Base-by-base conservation (phyloP, 805 yeast species). In the Cyberlindnera americana region DNA sequence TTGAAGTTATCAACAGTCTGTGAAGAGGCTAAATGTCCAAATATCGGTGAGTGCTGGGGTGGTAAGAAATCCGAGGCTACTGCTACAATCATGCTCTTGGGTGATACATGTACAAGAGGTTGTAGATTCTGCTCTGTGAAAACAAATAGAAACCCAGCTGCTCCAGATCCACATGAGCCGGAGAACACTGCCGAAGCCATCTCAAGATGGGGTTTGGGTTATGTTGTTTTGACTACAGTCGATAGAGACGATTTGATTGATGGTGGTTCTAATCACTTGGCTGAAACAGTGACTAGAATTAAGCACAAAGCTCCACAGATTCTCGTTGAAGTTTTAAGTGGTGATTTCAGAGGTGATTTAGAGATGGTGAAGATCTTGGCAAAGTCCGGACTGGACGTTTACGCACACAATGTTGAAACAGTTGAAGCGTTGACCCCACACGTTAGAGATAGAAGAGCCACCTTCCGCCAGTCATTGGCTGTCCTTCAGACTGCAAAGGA, bases 1-100 rank as follows among this genome's bases (percentile, higher is more conserved):
- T 69, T 93, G 44, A 87, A 88, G 48, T 69, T 93, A 37, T 83
- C 96, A 26, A 93, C 99, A 0, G 99, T 93, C 22, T 93, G 99
- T 65, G 98, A 93, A 64, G 99, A 93, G 58, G 99, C 99, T 5
- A 83, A 93, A 58, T 93, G 99, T 65, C 99, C 99, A n/a, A 93
- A 93, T 61, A 93, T 93, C 47, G 96, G 98, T 37, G 99, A 93
- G 62, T 93, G 99, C 65, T 93, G 99, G 99, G 98, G 99, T 40
- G 99, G 99, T 22, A 62, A 69, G 19, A 83, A 90, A 61, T 78
- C 91, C 6, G 91, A 88, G 48, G 97, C 99, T 4, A 88, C 96
- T 7, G 96, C 96, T 6, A 93, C 99, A 2, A 93, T 93, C 52
- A 93, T 93, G 99, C 70, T 93, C 43, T 73, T 93, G 75, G 99